Base-by-base conservation (phyloP, 805 yeast genomes). In the Metschnikowia proteae region DNA sequence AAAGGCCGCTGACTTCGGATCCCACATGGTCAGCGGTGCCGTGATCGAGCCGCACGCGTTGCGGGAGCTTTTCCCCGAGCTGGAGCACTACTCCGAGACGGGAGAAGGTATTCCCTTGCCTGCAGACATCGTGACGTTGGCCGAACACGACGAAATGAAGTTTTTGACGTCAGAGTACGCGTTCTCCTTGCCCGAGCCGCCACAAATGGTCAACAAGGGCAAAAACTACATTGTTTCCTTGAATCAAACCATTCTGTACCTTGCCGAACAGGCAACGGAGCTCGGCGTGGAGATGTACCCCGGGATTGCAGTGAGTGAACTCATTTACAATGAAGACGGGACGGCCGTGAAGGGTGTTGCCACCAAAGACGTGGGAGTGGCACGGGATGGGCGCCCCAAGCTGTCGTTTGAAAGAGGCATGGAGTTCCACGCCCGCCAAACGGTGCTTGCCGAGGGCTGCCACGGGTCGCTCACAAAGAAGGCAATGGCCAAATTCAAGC, bases 391-490 rank as follows among this genome's bases (percentile, higher is more conserved):
- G 17, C 63, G 72, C 31, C 96, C 96, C 29, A 87, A 84, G 60
- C 86, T 79, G 54, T 74, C 80, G n/a, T 94, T 88, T 66, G 97
- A 94, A 67, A 79, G 96, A 55, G 99, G 99, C 26, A 88, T 94
- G 97, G 98, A 89, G 67, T 94, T 94, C 67, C 94, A 85, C 58
- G 88, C 99, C 4, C 81, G 94, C 59, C 75, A 84, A 51, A 91
- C 97, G 0, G 86, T 94, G 13, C 76, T 94, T 30, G 96, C 96
- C 4, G 99, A 94, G 70, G 99, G 99, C n/a, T 94, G 99, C 64
- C 98, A 91, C 67, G 99, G 99, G 0, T 90, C 97, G 1, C 72
- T 94, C 46, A 76, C 91, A 9, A 92, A 94, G 64, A 80, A 86
- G 62, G 84, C 81, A 0, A 84, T 92, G 46, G 71, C 76, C 46